Conservation (phyloP, 345 rosid genomes). For the Euphorbia peplus region DNA sequence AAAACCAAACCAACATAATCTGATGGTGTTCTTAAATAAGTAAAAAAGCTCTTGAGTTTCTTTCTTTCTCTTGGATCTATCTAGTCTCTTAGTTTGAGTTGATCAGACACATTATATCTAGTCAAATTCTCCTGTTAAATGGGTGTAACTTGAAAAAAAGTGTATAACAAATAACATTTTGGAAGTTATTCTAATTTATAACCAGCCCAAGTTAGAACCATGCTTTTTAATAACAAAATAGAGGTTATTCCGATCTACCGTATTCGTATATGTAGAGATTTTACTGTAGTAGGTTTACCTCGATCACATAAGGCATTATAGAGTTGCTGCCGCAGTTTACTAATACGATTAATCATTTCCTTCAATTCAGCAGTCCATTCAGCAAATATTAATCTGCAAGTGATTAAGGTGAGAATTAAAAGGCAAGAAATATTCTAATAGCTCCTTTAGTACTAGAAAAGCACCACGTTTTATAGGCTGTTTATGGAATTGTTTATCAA, state of each 20-base stretch:
- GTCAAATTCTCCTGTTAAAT: too few species aligned
- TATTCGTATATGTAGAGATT: too few species aligned
- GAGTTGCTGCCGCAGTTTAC: constrained; percentile 72
- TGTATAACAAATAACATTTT: too few species aligned
- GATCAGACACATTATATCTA: too few species aligned
- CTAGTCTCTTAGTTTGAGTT: too few species aligned
- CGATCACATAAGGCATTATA: constrained; percentile 54
- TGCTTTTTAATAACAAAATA: too few species aligned
- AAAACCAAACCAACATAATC: neutral
- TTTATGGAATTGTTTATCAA: neutral
- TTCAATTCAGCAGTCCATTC: constrained; percentile 83
- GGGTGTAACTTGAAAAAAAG: too few species aligned
- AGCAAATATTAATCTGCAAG: constrained; percentile 48
- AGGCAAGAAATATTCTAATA: neutral
- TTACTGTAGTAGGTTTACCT: constrained; percentile 28
- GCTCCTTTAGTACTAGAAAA: neutral
- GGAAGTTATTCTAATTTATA: too few species aligned
- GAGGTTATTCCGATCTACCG: too few species aligned
- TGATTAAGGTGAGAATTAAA: constrained; percentile 4
- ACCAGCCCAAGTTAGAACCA: too few species aligned
- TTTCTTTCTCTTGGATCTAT: too few species aligned
- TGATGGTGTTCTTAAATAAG: neutral
- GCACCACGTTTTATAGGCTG: neutral
- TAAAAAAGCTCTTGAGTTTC: neutral
- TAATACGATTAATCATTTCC: constrained; percentile 79